Percentiles rank a stretch among this genome's conserved stretches.
These are phyloP conservation scores for Colletotrichum lindemuthianum DNA, from an alignment of 2,329 filamentous ascomycete species.

Conservation along the genomic window DNA sequence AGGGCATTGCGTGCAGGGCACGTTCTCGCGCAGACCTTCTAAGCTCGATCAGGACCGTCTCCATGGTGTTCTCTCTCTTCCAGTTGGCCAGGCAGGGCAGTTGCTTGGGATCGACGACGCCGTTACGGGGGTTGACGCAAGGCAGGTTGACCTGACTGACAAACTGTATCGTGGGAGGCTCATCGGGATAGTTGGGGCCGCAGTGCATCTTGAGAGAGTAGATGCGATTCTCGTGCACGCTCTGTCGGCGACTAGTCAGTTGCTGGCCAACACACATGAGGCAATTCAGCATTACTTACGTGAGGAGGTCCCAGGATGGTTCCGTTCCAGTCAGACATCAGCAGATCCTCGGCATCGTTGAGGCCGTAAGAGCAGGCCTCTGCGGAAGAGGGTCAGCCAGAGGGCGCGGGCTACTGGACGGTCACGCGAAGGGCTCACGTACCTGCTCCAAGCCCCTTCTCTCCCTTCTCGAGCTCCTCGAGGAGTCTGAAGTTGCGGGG, in stretches of 20 bases:
- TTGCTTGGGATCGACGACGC: constrained; percentile 84
- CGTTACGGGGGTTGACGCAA: constrained; percentile 84
- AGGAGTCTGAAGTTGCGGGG: constrained; percentile 96
- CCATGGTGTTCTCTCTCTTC: constrained; percentile 95
- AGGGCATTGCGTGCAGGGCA: neutral
- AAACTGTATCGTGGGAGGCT: constrained; percentile 90
- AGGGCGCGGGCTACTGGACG: constrained; percentile 8
- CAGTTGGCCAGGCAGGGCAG: constrained; percentile 88
- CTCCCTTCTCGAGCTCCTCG: constrained; percentile 98
- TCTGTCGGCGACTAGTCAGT: constrained; percentile 59
- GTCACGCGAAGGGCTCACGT: constrained; percentile 42
- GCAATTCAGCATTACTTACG: constrained; percentile 63
- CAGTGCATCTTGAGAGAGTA: constrained; percentile 98
- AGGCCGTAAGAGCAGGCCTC: constrained; percentile 98
- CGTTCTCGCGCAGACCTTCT: constrained; percentile 66
- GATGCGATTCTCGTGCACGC: constrained; percentile 97
- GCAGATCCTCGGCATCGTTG: constrained; percentile 90
- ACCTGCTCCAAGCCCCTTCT: constrained; percentile 96
- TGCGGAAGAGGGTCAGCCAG: constrained; percentile 47
- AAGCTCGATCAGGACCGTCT: constrained; percentile 89
- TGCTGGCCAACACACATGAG: neutral
- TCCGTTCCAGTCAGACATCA: constrained; percentile 99
- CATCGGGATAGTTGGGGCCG: constrained; percentile 87
- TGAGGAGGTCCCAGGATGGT: constrained; percentile 97
- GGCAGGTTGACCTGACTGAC: constrained; percentile 96